Evolutionary conservation across 768 basidiomycete genomes (phyloP), one percentile per base, ranked within the genome.

Genomic region (Trametes sanguinea): DNA sequence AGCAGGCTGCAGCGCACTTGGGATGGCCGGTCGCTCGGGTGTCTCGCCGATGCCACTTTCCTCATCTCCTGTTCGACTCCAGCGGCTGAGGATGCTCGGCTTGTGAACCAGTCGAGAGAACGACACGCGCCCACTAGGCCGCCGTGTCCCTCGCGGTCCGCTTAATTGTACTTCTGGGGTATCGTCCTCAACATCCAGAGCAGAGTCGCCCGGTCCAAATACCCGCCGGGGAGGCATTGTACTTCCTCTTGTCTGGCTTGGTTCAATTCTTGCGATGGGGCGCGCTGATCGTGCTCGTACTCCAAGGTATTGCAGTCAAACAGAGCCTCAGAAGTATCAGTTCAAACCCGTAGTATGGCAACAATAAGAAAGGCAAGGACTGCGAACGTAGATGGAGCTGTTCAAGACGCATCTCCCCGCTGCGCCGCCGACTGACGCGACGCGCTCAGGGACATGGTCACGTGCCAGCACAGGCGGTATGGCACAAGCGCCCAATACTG

Each of bases 21-120:
- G 92, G 65, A 94, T 92, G 48, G 90, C 85, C 2, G 89, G 81
- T 39, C 83, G 76, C 43, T 87, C 86, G 11, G 75, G 67, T 16
- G 69, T 63, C 60, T 29, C 54, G 16, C 40, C 7, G 3, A 46
- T 60, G 9, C 63, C 67, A 45, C 53, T 63, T 55, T 73, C 72
- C 57, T 73, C 72, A 42, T 69, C 69, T 2, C 51, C 52, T 7
- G 44, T 44, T 42, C 61, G 50, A 47, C 67, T 67, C 67, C 66
- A 69, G 32, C 68, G 60, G n/a, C 58, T 60, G 14, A 69, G 44
- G 46, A 73, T 65, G 51, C 70, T 66, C 3, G 64, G 67, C 22
- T 58, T 63, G 17, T 62, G 63, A 32, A 57, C 46, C n/a, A 64
- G 37, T 3, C 59, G 55, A 2, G 71, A 69, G 65, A 72, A 72